Percentiles rank a stretch among this genome's conserved stretches.
These are phyloP conservation scores for Leptomonas pyrrhocoris DNA, from an alignment of 208 protist genomes.

Conservation along the genomic window DNA sequence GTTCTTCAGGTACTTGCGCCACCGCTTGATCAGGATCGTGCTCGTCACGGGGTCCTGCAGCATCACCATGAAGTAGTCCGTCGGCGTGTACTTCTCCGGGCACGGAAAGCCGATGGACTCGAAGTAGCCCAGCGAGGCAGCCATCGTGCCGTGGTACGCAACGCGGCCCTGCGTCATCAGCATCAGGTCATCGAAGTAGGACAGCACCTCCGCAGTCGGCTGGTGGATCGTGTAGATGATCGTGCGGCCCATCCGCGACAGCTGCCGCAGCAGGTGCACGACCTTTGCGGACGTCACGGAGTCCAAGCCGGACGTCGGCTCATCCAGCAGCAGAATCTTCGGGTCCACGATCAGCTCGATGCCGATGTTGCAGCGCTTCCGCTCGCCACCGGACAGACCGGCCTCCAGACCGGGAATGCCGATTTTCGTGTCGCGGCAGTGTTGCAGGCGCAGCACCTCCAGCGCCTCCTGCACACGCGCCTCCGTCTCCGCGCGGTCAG, in stretches of 20 bases:
- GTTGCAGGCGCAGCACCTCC: conserved; percentile 58
- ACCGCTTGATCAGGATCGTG: conserved; percentile 69
- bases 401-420: conserved; percentile 68
- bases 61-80: conserved; percentile 89
- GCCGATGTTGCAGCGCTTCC: conserved; percentile 88
- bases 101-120: conserved; percentile 70
- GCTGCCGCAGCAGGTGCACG: conserved; percentile 69
- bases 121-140: conserved; percentile 79
- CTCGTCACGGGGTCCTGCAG: conserved; percentile 66
- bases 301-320: conserved; percentile 92
- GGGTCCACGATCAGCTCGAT: conserved; percentile 91
- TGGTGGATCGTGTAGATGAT: conserved; percentile 95
- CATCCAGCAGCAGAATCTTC: conserved; percentile 86
- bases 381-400: conserved; percentile 88
- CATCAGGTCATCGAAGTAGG: conserved; percentile 92
- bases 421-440: conserved; percentile 74
- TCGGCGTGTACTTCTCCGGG: conserved; percentile 77
- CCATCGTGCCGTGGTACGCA: conserved; percentile 85
- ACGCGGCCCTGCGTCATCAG: conserved; percentile 79
- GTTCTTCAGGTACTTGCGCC: conserved; percentile 65
- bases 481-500: conserved; percentile 39
- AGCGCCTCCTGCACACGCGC: conserved; percentile 69
- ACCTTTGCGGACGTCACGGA: conserved; percentile 82
- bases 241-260: conserved; percentile 81
- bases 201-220: conserved; percentile 89